Conservation (phyloP, 2,329 filamentous ascomycete species). For the Byssothecium circinans region DNA sequence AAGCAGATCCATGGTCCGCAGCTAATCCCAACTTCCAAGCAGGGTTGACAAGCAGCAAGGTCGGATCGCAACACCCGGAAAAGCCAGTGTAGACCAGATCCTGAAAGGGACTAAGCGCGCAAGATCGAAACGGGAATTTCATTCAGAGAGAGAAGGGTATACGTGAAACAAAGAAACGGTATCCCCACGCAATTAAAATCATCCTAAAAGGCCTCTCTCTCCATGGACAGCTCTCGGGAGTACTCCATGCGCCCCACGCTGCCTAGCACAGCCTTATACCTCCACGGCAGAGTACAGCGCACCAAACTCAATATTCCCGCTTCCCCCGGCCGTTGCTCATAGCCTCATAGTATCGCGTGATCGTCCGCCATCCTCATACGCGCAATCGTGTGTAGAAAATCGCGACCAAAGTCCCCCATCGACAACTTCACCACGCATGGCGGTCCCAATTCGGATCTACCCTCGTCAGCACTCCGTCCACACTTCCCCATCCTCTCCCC, state of each 20-base stretch:
- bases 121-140: too few relatives aligned
- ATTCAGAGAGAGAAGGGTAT: constrained; percentile 5
- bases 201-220: not conserved
- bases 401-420: not conserved
- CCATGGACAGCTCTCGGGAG: too few relatives aligned
- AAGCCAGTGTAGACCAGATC: too few relatives aligned
- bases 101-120: too few relatives aligned
- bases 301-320: not conserved
- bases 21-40: too few relatives aligned
- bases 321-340: constrained; percentile 12
- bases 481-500: not conserved
- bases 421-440: constrained; percentile 38
- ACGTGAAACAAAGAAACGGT: constrained; percentile 1
- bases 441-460: constrained; percentile 84
- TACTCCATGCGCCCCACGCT: not conserved
- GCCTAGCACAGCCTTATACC: constrained; percentile 4
- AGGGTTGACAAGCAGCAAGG: too few relatives aligned
- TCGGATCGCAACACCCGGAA: too few relatives aligned
- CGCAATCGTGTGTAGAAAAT: not conserved
- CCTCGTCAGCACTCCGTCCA: not conserved
- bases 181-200: not conserved
- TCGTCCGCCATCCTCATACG: not conserved
- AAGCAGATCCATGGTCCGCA: too few relatives aligned
- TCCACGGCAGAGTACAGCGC: constrained; percentile 2
- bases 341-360: constrained; percentile 14